phyloP scores from a whole-genome alignment of 331 rosid genomes.

The Dryas integrifolia region DNA sequence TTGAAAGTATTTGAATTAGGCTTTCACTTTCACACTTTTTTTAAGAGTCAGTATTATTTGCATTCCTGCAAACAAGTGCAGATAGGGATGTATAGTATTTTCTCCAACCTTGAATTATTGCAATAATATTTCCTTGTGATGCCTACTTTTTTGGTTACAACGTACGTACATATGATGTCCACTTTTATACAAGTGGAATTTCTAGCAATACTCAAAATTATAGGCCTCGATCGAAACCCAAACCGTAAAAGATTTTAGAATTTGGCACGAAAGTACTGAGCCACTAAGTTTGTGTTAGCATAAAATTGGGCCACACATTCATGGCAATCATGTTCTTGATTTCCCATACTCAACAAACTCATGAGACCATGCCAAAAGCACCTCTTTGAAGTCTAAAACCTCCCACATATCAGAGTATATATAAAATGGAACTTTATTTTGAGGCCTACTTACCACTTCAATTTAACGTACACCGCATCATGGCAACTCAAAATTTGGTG shows the following conservation, averaged over 20 bases:
- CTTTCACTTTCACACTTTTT: background rate
- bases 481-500: slow-evolving; percentile 25
- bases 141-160: background rate
- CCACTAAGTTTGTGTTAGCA: slow-evolving; percentile 1
- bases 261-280: background rate
- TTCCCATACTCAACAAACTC: slow-evolving; percentile 22
- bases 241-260: background rate
- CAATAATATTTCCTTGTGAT: background rate
- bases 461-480: background rate
- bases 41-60: background rate
- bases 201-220: too few relatives aligned
- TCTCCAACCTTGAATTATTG: background rate
- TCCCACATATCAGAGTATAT: slow-evolving; percentile 4
- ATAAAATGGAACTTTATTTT: background rate
- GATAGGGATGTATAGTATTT: background rate
- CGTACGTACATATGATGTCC: background rate
- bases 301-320: slow-evolving; percentile 13
- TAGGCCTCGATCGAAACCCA: background rate
- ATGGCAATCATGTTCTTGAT: background rate
- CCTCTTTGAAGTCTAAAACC: slow-evolving; percentile 2
- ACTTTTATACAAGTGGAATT: too few relatives aligned
- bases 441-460: background rate
- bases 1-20: slow-evolving; percentile 1
- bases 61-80: background rate
- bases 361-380: slow-evolving; percentile 23